Evolutionary conservation across 164 flowering plant genomes (phyloP), one percentile per base, ranked within the genome.

Genomic region (Houttuynia cordata): DNA sequence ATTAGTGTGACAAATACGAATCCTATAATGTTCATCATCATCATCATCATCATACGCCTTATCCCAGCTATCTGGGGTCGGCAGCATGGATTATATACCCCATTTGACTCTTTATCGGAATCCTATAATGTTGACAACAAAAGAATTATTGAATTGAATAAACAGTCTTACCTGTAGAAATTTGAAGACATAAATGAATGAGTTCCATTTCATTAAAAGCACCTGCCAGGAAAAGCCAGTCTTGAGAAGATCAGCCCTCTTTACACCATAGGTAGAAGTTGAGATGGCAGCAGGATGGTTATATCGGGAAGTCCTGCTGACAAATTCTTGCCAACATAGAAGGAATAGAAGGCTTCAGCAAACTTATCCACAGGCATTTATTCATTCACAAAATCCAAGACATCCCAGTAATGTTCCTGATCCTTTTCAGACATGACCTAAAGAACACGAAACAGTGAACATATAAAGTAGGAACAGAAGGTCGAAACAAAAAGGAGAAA

Each of bases 341-440:
- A 84, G 49, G 82, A 78, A 14, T 75, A 80, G 71, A 94, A 91
- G 56, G 90, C 84, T 76, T 94, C 89, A 47, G 80, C 88, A 84
- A 94, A 91, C 67, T 82, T 88, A 63, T 56, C 74, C 37, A 78
- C 90, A 18, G 96, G 79, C 58, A 88, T 67, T 56, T 85, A 85
- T 21, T 72, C 81, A 60, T 94, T 84, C 51, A 88, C 84, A 20
- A 78, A 73, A 39, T 70, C 72, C 59, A 68, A 74, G 67, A 59
- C 72, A 60, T 85, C 77, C 99, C 99, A 91, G 63, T 94, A 94
- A 74, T 94, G 99, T 79, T 83, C 82, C 70, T 94, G 99, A 72
- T 94, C 99, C 69, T 94, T 94, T 79, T 76, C 78, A 23, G 99
- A 94, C 8, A 72, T 79, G 53, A 93, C 97, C 97, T 93, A 77